A percentile compares a stretch with the other conserved stretches of the same genome.
These are phyloP conservation scores for Podila epicladia DNA, from an alignment of 192 early-diverging fungal genomes.

Conservation along the genomic window DNA sequence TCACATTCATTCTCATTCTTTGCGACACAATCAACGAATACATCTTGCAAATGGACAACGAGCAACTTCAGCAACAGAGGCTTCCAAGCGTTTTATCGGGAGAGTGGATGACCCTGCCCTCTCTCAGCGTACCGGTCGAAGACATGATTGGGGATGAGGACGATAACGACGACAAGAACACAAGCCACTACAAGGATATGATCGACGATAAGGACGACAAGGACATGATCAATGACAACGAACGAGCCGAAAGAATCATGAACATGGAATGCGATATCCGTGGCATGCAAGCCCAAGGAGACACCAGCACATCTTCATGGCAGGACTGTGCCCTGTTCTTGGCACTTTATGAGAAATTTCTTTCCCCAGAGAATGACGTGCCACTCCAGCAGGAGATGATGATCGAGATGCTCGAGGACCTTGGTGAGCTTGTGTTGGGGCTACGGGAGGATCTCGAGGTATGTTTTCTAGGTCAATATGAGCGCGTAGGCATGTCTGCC, in stretches of 20 bases:
- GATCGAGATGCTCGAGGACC: constrained; percentile 21
- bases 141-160: not conserved
- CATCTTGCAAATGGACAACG: not conserved
- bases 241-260: not conserved
- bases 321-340: not conserved
- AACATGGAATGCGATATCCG: not conserved
- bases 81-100: constrained; percentile 4
- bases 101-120: constrained; percentile 17
- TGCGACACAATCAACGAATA: not conserved
- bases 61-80: not conserved
- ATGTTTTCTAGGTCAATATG: not conserved
- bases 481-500: not conserved
- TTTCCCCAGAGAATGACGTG: not conserved
- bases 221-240: not conserved
- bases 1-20: no score
- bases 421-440: constrained; percentile 6
- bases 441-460: not conserved
- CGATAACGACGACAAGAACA: not conserved
- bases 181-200: no score
- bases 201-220: not conserved
- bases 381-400: constrained; percentile 21
- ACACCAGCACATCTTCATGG: not conserved
- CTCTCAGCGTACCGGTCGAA: not conserved
- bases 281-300: not conserved
- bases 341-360: not conserved